phyloP scores from a whole-genome alignment of 345 rosid species.

The Syzygium jambos region DNA sequence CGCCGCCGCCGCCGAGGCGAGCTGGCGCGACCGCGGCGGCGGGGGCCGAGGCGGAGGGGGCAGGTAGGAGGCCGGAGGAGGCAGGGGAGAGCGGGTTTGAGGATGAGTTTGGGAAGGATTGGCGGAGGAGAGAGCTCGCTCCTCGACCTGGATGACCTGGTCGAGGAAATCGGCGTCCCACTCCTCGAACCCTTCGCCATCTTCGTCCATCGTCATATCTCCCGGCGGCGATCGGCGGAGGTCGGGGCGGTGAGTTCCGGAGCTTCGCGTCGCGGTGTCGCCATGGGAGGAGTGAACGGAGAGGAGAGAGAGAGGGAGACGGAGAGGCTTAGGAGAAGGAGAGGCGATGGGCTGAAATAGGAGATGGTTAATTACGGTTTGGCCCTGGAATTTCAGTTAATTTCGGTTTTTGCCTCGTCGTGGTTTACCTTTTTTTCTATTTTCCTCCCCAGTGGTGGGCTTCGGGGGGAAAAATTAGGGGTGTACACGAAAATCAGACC shows the following conservation, averaged over 20 bases:
- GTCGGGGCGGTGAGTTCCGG: not conserved
- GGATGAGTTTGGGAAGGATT: slow-evolving; percentile 4
- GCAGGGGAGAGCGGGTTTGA: slow-evolving; percentile 1
- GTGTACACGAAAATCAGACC: no score
- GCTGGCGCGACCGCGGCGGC: slow-evolving; percentile 9
- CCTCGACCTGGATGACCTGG: slow-evolving; percentile 30
- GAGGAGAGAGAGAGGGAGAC: not conserved
- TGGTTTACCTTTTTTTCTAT: rapidly evolving
- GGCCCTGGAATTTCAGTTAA: not conserved
- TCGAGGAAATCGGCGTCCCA: slow-evolving; percentile 58
- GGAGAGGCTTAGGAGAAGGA: no score
- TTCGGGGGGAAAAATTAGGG: not conserved
- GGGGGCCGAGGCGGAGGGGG: slow-evolving; percentile 2
- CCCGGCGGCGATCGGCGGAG: not conserved
- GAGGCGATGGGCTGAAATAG: not conserved
- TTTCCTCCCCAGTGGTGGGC: not conserved
- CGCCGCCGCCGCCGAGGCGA: slow-evolving; percentile 2
- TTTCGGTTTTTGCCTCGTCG: not conserved
- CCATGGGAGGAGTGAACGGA: not conserved
- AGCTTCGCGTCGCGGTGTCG: not conserved
- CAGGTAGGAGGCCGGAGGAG: not conserved
- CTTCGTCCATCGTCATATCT: not conserved
- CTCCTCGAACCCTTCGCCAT: slow-evolving; percentile 30
- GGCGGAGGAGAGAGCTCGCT: slow-evolving; percentile 24
- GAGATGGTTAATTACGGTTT: not conserved